Evolutionary conservation across 257 asterid genomes (phyloP), one percentile per base, ranked within the genome.

Genomic region (Solanum sitiens): DNA sequence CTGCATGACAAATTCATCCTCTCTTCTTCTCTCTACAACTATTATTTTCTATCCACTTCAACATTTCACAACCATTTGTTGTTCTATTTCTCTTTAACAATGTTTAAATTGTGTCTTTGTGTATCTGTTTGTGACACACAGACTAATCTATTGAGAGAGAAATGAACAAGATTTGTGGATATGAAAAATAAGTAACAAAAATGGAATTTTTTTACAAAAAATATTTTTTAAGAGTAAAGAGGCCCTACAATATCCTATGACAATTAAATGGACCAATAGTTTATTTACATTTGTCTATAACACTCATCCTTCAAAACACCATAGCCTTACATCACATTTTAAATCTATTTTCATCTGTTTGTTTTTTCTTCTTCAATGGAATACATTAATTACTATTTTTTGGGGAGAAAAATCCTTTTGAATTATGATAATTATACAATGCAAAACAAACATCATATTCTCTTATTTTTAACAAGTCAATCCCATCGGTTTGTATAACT

Each of bases 1-100:
- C 87, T 27, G 91, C 94, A 89, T 87, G 76, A 87, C 90, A 90
- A 77, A 91, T 85, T 95, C 98, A 95, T 92, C 87, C 88, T 93
- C 92, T 90, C 89, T 23, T 30, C 47, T 12, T 23, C 85, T 87
- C 86, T 86, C 88, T 94, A 89, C 21, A 50, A 50, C 61, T 16
- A 53, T 86, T 87, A 45, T 87, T 11, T 30, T 85, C 68, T 47
- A 63, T 89, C 73, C 83, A 83, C 87, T 73, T 86, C 65, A 79
- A 82, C 82, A 83, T 39, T 70, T 65, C 87, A 83, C 91, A 65
- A 33, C 59, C 86, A 35, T 47, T 39, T 47, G 1, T 61, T 25
- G 77, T 8, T 37, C 23, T 25, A 11, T 77, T 16, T 83, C 56
- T 75, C 83, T 35, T 89, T 83, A 20, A 35, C 27, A 33, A 68